Base-by-base conservation (phyloP, 805 yeast species). In the Candida ponderosae region DNA sequence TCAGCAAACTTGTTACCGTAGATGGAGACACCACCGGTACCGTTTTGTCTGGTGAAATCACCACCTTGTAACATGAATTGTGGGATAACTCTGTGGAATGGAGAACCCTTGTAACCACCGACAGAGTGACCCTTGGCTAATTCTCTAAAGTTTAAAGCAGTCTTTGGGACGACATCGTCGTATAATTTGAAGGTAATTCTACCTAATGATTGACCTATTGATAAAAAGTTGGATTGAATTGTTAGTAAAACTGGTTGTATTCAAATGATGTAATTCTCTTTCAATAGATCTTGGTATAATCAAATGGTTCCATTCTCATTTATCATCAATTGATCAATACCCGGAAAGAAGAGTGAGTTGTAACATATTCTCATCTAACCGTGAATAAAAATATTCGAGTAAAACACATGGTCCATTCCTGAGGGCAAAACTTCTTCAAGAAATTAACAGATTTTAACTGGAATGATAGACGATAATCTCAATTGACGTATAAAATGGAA, bases 61-160 rank as follows among this genome's bases (percentile, higher is more conserved):
- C 94, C 94, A 68, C 94, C 97, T 75, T 93, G 97, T 64, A 93
- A 75, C 98, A 90, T 90, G 77, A 93, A 93, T 66, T 85, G 81
- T 57, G 96, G 96, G 57, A 88, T 88, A 48, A 89, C 95, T 72
- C 96, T 82, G 86, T 89, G 97, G 93, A 90, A 89, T 54, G 80
- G 71, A 42, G 96, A 87, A 56, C 76, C 79, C 75, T 42, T 80
- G 79, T 84, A 90, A 53, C 97, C 97, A 63, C 72, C 86, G 44
- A 97, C 97, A 76, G 87, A 83, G 74, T 88, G 96, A 58, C 97
- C 97, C 47, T 97, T 88, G 63, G 82, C 72, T 57, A 89, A 74
- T 45, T 95, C 95, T 68, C 95, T 81, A 83, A 89, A 89, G 76
- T 89, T 89, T 68, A 84, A 94, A 50, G 94, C 81, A 46, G 97